A percentile compares a stretch with the other conserved stretches of the same genome.
phyloP scores from a whole-genome alignment of 495 filamentous ascomycete genomes.

The Geoglossum glabrum region DNA sequence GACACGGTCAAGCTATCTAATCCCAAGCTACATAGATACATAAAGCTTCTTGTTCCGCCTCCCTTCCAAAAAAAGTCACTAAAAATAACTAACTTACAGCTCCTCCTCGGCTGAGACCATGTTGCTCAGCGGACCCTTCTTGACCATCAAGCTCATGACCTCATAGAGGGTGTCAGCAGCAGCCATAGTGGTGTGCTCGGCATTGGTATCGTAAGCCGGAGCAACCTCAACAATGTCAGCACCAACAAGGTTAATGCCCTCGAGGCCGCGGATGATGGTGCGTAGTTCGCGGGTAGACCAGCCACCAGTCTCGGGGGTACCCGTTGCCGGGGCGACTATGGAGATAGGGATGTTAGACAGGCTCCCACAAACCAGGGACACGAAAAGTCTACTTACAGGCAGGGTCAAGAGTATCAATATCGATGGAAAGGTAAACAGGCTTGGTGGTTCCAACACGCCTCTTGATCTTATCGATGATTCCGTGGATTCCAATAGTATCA shows the following conservation, averaged over 20 bases:
- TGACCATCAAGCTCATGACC: slow-evolving; percentile 44
- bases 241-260: slow-evolving; percentile 56
- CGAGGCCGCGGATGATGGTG: slow-evolving; percentile 51
- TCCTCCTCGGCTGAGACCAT: not conserved
- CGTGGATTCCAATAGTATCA: slow-evolving; percentile 49
- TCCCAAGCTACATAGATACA: not conserved
- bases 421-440: slow-evolving; percentile 66
- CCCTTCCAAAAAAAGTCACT: not conserved
- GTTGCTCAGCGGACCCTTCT: slow-evolving; percentile 29
- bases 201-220: slow-evolving; percentile 48
- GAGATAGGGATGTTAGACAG: not conserved
- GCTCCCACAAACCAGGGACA: not conserved
- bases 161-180: slow-evolving; percentile 48
- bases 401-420: slow-evolving; percentile 77
- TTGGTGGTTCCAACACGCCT: slow-evolving; percentile 50
- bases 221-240: slow-evolving; percentile 65
- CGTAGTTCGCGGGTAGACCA: slow-evolving; percentile 68
- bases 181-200: slow-evolving; percentile 47
- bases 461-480: slow-evolving; percentile 56
- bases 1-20: not conserved
- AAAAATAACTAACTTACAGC: not conserved
- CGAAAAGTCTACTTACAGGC: slow-evolving; percentile 34
- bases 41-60: not conserved
- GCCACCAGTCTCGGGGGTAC: slow-evolving; percentile 72
- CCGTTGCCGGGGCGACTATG: slow-evolving; percentile 56